Percentiles rank a stretch among this genome's conserved stretches.
Evolutionary conservation across 805 yeast genomes (phyloP).

Genomic region (Cyberlindnera misumaiensis): DNA sequence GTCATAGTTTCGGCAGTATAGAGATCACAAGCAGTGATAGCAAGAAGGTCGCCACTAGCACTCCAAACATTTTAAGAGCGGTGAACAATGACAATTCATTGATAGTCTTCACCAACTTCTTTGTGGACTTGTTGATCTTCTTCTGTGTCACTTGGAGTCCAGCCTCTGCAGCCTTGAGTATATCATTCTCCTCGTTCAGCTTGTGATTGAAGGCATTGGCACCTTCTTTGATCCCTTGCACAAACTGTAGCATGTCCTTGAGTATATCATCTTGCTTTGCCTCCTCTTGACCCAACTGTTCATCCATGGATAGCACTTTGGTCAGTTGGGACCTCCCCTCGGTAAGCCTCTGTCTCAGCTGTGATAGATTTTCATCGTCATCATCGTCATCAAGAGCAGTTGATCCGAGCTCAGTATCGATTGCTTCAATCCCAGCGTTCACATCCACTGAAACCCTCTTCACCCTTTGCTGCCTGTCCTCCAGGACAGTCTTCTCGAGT

Average conservation of each 20-base stretch:
- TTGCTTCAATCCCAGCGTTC: constrained; percentile 1
- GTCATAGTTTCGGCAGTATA: constrained; percentile 32
- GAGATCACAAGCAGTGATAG: constrained; percentile 29
- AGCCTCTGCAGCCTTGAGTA: constrained; percentile 34
- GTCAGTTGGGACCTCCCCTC: constrained; percentile 13
- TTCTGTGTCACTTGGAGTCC: constrained; percentile 33
- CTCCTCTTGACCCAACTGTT: constrained; percentile 30
- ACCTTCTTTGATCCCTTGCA: constrained; percentile 30
- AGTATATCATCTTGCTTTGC: constrained; percentile 30
- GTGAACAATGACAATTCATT: constrained; percentile 25
- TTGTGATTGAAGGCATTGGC: constrained; percentile 35
- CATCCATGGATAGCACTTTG: constrained; percentile 22
- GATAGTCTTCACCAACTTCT: constrained; percentile 24
- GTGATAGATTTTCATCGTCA: constrained; percentile 26
- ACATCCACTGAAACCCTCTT: constrained; percentile 21
- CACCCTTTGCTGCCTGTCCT: constrained; percentile 2
- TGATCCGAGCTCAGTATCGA: not conserved
- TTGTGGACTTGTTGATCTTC: constrained; percentile 27
- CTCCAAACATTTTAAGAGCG: constrained; percentile 23
- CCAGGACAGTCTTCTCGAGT: constrained; percentile 7
- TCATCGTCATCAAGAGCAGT: constrained; percentile 16
- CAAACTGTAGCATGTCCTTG: constrained; percentile 32
- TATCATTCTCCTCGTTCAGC: constrained; percentile 31
- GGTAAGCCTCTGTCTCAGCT: constrained; percentile 27
- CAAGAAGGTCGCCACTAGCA: constrained; percentile 23